Base-by-base conservation (phyloP, 2,329 filamentous ascomycete genomes). In the Xylaria arbuscula region DNA sequence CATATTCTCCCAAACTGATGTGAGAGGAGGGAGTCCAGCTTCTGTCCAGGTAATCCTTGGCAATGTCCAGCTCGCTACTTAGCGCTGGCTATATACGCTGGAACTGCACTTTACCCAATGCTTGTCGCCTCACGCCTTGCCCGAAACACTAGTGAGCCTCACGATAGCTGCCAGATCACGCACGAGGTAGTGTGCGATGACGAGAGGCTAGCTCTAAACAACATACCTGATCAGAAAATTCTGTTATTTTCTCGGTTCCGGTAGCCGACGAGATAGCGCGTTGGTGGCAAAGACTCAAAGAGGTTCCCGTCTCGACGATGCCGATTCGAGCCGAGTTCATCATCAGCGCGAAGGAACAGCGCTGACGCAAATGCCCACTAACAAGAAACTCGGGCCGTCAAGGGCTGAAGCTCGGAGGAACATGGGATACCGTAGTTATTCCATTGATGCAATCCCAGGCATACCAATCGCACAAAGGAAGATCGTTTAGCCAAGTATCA, bases 331-430 rank as follows among this genome's bases (percentile, higher is more conserved):
- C 65, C 57, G 57, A 40, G 36, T 60, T n/a, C 47, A 55, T 60
- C 42, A 48, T 68, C 62, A 65, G 65, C 68, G 42, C 40, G 58
- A 68, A 64, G 38, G 61, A 65, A 59, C 53, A 59, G 61, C 47
- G 68, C 68, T 65, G 57, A 68, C 68, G 51, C 54, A 19, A 38
- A 58, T 47, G 64, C 40, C 32, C 57, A 58, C 64, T 34, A 70
- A 58, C 50, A 50, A 15, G 55, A 19, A 34, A n/a, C 10, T 58
- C 60, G 24, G 24, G 34, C 17, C 50, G 50, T 69, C 40, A 47
- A 60, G 56, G 28, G 55, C 48, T 59, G 63, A 63, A 63, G 48
- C 58, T 62, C 53, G 22, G 59, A 60, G 47, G 19, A 55, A 11
- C 51, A 48, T 24, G 32, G 67, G 45, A 56, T 36, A 51, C 50